Base-by-base conservation (phyloP, 2,329 filamentous ascomycete genomes). In the Curvularia sp. region DNA sequence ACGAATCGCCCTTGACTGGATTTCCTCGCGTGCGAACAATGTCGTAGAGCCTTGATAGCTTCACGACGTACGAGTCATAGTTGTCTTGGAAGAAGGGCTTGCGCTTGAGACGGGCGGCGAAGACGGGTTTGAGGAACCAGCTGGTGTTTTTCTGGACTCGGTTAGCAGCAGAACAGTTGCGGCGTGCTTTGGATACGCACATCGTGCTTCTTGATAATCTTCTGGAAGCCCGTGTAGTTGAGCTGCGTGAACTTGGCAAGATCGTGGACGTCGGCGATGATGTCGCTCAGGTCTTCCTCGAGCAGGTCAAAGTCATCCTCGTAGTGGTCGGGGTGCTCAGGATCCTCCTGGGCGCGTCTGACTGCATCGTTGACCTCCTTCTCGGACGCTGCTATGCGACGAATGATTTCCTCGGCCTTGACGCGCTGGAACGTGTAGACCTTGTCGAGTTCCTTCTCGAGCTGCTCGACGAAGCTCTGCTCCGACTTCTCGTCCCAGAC, bases 141-240 rank as follows among this genome's bases (percentile, higher is more conserved):
- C 88, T 85, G 0, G 95, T 99, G 83, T 91, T 84, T 92, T 99
- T 99, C 90, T 95, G 71, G 19, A 42, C 32, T 15, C 9, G 10
- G 41, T 75, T 59, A 74, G 71, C 54, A 34, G 46, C 49, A 32
- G 15, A 49, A 38, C 34, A 5, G 18, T 36, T 15, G 19, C 3
- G 5, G n/a, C 9, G 21, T 59, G 71, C 23, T 30, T 42, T 6
- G 4, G 5, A 34, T 21, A 49, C 90, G 69, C 79, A 94, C 91
- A 80, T 97, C 95, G 78, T 99, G 95, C 84, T 99, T 99, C 84
- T 99, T 99, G 79, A 99, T 97, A 64, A 99, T 99, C 84, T 99
- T 99, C 82, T 97, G 96, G 77, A 99, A 99, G 5, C 95, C 95
- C 0, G 94, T 98, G 76, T 99, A 99, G 80, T 99, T 99, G 74